Base-by-base conservation (phyloP, 73 alveolate genomes). In the Uronychia setigera region DNA sequence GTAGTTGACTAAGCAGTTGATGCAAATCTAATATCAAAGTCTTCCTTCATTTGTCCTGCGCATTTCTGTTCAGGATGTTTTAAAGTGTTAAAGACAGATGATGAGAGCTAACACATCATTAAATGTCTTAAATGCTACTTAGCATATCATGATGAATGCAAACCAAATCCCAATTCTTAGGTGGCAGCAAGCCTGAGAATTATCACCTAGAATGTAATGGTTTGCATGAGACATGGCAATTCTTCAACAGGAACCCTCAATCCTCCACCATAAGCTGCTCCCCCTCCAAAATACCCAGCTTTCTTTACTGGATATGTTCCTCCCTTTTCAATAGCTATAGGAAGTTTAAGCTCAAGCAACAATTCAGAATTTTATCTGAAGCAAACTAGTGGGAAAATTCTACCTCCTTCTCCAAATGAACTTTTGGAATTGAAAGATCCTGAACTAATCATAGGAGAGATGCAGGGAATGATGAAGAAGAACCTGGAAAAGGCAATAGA, bases 221-320 rank as follows among this genome's bases (percentile, higher is more conserved):
- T 80, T 14, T 80, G 86, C 79, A 33, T 80, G 78, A 67, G 86
- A 9, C 86, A 80, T 31, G 35, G 35, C 26, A 34, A 78, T 9
- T 27, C 13, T 13, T 26, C 26, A 32, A 26, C 57, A 13, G 67
- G 34, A 1, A 78, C 32, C 26, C 46, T 30, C 14, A 29, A 28
- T 32, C 67, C 74, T 9, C 31, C 79, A 1, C 84, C n/a, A 78
- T 33, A 13, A 13, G 26, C 74, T 33, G 79, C 86, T 29, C 31
- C 79, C 58, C 86, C 35, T 33, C 84, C 84, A 11, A 30, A 67
- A 14, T 26, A 34, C 59, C 78, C 77, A 1, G 31, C 58, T 28
- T 33, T 80, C 58, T 80, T 27, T 31, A 28, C 75, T 29, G 79
- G 67, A 46, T 46, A 46, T 19, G 67, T 46, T 19, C 67, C 67